phyloP scores from a whole-genome alignment of 2,329 filamentous ascomycete genomes.

The Alternaria viburni region DNA sequence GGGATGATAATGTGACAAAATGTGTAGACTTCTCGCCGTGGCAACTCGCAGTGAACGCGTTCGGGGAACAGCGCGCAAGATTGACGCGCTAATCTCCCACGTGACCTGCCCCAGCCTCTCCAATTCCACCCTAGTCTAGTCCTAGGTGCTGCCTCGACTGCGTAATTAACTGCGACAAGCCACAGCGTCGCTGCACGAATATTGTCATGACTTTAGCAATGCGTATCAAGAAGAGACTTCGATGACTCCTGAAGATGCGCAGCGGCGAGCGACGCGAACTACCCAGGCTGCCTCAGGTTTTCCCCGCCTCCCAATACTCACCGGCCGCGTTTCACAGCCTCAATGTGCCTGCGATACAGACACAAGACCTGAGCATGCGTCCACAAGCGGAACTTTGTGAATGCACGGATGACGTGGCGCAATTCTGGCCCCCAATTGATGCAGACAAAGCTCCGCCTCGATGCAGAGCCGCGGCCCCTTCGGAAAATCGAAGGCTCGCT shows the following conservation, averaged over 20 bases:
- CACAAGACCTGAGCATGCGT: constrained; percentile 8
- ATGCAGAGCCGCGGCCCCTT: constrained; percentile 27
- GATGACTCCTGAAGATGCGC: neutral
- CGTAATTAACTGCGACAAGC: neutral
- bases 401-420: constrained; percentile 29
- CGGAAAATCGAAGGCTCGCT: constrained; percentile 21
- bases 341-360: constrained; percentile 14
- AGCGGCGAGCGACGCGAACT: neutral
- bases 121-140: neutral
- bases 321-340: constrained; percentile 12
- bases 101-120: neutral
- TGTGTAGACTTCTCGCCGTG: neutral
- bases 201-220: neutral
- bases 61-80: neutral
- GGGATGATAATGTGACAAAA: neutral
- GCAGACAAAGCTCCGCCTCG: constrained; percentile 24
- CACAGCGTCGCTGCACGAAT: neutral
- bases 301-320: neutral
- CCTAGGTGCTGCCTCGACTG: neutral
- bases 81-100: neutral
- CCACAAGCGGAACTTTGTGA: constrained; percentile 6
- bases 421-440: constrained; percentile 22
- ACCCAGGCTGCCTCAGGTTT: neutral
- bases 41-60: neutral
- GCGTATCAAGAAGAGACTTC: neutral